Percentiles rank a stretch among this genome's conserved stretches.
phyloP scores from a whole-genome alignment of 164 flowering plant genomes.

The Tinospora cordifolia region DNA sequence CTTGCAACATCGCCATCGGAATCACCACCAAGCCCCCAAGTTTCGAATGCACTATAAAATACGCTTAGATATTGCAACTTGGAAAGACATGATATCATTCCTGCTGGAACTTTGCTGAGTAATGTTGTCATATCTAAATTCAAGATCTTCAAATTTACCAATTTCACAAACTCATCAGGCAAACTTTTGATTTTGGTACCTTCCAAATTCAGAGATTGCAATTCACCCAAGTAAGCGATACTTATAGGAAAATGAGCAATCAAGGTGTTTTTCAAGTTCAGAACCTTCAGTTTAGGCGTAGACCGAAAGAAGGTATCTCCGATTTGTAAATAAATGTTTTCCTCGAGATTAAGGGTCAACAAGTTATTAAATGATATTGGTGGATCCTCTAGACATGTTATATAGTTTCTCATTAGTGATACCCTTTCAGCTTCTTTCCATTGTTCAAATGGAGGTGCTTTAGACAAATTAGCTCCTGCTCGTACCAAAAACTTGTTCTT shows the following conservation, averaged over 20 bases:
- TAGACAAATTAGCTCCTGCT: neutral
- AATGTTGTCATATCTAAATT: no score
- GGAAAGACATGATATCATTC: no score
- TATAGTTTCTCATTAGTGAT: neutral
- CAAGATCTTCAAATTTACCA: no score
- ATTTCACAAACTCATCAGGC: no score
- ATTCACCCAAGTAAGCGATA: neutral
- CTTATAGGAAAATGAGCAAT: neutral
- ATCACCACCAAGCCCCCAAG: no score
- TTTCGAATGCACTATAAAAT: no score
- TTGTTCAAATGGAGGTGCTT: neutral
- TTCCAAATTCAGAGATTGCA: no score
- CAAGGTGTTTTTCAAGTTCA: neutral
- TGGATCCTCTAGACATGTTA: neutral
- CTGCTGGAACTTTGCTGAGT: no score
- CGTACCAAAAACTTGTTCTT: slow-evolving; percentile 7
- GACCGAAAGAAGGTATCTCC: slow-evolving; percentile 2
- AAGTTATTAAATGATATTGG: neutral
- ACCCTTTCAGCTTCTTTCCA: neutral
- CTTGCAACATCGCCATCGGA: no score
- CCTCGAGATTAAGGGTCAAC: slow-evolving; percentile 6
- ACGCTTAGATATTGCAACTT: no score
- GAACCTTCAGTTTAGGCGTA: slow-evolving; percentile 8
- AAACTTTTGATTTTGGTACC: no score
- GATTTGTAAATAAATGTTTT: neutral